Evolutionary conservation across 2,329 filamentous ascomycete species (phyloP).

Genomic region (Plectosphaerella sp.): DNA sequence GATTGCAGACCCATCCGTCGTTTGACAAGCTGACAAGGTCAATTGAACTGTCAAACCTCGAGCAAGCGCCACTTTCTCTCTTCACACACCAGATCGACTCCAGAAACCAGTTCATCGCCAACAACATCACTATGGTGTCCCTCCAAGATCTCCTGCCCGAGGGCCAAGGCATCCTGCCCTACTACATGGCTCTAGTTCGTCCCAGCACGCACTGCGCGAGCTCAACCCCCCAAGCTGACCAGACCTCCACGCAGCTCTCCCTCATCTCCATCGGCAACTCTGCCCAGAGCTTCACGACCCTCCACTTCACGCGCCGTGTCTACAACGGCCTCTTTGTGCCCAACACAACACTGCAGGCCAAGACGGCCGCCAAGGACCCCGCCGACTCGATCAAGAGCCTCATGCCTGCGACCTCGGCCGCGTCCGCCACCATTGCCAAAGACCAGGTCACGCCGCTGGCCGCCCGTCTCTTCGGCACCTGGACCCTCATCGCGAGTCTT

Average conservation of each 20-base stretch:
- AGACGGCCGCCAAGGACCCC: conserved; percentile 37
- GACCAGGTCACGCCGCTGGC: conserved; percentile 71
- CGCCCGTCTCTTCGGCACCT: conserved; percentile 79
- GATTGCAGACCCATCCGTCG: too few species aligned
- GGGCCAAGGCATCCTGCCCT: conserved; percentile 51
- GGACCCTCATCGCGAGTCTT: conserved; percentile 75
- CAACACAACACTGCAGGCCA: conserved; percentile 39
- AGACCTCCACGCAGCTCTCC: conserved; percentile 57
- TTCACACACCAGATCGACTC: too few species aligned
- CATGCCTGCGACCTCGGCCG: conserved; percentile 33
- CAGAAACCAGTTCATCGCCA: background rate
- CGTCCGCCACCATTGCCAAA: conserved; percentile 41
- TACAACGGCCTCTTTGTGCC: conserved; percentile 66
- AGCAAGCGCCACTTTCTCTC: too few species aligned
- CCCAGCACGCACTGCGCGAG: background rate
- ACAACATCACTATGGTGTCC: conserved; percentile 34
- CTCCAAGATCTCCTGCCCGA: conserved; percentile 40
- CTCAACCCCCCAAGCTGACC: background rate
- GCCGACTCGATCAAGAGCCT: conserved; percentile 52
- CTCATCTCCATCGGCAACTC: conserved; percentile 80
- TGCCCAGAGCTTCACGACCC: conserved; percentile 75
- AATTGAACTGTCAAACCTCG: background rate
- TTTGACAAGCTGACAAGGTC: too few species aligned
- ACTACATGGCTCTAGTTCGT: conserved; percentile 53
- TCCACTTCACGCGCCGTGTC: conserved; percentile 79